Evolutionary conservation across 164 flowering plant species (phyloP), one percentile per base, ranked within the genome.

Genomic region (Macadamia tetraphylla): DNA sequence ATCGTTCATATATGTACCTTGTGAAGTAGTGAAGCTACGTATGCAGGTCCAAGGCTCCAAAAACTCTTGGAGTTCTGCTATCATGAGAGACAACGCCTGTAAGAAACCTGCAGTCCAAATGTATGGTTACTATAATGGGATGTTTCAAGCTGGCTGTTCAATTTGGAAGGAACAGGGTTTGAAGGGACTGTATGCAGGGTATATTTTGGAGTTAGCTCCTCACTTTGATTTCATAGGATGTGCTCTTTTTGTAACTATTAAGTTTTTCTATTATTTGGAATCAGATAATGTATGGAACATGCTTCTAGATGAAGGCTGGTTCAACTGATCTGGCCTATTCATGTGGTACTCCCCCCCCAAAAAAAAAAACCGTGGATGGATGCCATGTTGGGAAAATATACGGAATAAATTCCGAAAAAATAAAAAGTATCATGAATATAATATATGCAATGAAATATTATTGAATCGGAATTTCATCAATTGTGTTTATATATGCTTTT

Each of bases 11-110:
- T 93, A 89, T 75, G 98, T 93, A 67, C 98, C 98, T 29, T 93
- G 97, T 79, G 98, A 93, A 85, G 97, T 93, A 79, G 83, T 93
- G 74, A 93, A 93, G 81, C 98, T 87, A 72, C 87, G 97, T n/a
- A 93, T 93, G 98, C 98, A 93, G 78, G 83, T 93, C 69, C 98
- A 93, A 81, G 98, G 98, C 64, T 80, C 97, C 63, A 78, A 67
- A 75, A 65, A 78, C 23, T 82, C 92, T 62, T 93, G 97, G 97
- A 78, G 73, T 68, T 77, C 87, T 70, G 62, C 75, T 55, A 29
- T 69, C 8, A 49, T 75, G 73, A 81, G 83, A 61, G 79, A 84
- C 60, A 72, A 58, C 44, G 63, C 73, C 29, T 58, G 70, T 62
- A 48, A 60, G 51, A 87, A 82, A 73, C 74, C 88, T 69, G 82